phyloP scores from a whole-genome alignment of 2,329 filamentous ascomycete genomes.

The Penicillium paneum region DNA sequence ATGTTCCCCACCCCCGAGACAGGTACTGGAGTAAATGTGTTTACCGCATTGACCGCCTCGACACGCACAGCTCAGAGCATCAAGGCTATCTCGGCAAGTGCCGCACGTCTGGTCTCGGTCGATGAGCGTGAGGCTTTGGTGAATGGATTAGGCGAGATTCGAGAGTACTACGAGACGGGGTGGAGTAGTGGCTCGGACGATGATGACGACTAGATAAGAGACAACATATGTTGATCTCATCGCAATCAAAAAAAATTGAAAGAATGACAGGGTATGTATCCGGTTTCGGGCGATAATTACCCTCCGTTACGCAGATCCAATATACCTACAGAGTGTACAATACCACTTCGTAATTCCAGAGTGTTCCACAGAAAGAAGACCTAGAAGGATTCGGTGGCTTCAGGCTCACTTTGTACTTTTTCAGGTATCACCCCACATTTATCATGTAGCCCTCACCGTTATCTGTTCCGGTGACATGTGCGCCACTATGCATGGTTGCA shows the following conservation, averaged over 20 bases:
- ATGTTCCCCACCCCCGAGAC: slow-evolving; percentile 59
- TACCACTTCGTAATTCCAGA: background rate
- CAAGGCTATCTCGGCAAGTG: slow-evolving; percentile 62
- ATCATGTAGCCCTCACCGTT: background rate
- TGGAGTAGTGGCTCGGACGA: slow-evolving; percentile 67
- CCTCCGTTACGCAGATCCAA: background rate
- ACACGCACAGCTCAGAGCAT: slow-evolving; percentile 68
- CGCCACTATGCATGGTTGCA: background rate
- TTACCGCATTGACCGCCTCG: slow-evolving; percentile 67
- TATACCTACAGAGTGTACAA: background rate
- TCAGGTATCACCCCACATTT: background rate
- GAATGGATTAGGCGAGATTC: slow-evolving; percentile 76
- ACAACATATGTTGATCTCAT: background rate
- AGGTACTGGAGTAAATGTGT: slow-evolving; percentile 46
- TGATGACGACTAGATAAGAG: slow-evolving; percentile 38
- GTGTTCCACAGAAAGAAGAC: background rate
- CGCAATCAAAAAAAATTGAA: background rate
- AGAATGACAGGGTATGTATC: background rate
- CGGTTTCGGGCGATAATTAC: background rate
- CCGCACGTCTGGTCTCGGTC: slow-evolving; percentile 60
- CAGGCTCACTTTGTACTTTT: background rate
- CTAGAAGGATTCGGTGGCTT: background rate
- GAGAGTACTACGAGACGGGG: slow-evolving; percentile 83
- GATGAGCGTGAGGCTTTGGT: slow-evolving; percentile 82
- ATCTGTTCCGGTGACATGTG: background rate